These are phyloP conservation scores for Nigrograna mackinnonii DNA, from an alignment of 2,329 filamentous ascomycete genomes.

Conservation along the genomic window DNA sequence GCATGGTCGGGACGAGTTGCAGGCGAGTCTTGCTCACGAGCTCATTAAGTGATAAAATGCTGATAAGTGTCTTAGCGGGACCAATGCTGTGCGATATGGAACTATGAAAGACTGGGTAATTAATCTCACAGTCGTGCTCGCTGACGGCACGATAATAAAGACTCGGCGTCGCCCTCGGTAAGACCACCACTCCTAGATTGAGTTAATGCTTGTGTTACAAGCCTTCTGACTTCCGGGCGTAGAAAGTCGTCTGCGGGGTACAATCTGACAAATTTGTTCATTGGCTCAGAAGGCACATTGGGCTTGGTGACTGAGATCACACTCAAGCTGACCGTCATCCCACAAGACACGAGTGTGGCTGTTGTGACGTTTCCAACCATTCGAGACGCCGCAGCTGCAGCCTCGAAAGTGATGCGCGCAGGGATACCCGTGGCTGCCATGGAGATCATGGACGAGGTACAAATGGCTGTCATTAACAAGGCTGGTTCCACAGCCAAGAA, in stretches of 20 bases:
- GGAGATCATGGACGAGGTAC: conserved; percentile 88
- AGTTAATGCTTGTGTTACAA: neutral
- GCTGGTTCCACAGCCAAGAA: conserved; percentile 70
- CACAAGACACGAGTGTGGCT: conserved; percentile 75
- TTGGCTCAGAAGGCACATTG: conserved; percentile 80
- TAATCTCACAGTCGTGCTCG: conserved; percentile 78
- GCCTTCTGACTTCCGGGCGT: conserved; percentile 7
- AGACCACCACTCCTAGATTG: conserved; percentile 2
- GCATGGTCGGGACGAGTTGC: conserved; percentile 79
- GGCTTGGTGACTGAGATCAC: conserved; percentile 83
- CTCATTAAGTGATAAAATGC: conserved; percentile 28
- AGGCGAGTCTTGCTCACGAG: conserved; percentile 24
- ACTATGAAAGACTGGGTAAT: conserved; percentile 91
- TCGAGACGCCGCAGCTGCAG: conserved; percentile 73
- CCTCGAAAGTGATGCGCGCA: conserved; percentile 74
- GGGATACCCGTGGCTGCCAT: conserved; percentile 76
- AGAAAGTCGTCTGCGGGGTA: conserved; percentile 80
- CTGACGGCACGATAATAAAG: conserved; percentile 79
- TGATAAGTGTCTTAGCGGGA: conserved; percentile 59
- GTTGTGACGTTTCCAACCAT: conserved; percentile 80
- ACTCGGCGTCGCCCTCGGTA: conserved; percentile 72
- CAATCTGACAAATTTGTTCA: conserved; percentile 78
- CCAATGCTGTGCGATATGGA: conserved; percentile 79
- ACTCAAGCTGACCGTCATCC: conserved; percentile 76
- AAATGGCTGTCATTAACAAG: conserved; percentile 82